phyloP scores from a whole-genome alignment of 306 rosid species.

The Erythrophleum fordii region DNA sequence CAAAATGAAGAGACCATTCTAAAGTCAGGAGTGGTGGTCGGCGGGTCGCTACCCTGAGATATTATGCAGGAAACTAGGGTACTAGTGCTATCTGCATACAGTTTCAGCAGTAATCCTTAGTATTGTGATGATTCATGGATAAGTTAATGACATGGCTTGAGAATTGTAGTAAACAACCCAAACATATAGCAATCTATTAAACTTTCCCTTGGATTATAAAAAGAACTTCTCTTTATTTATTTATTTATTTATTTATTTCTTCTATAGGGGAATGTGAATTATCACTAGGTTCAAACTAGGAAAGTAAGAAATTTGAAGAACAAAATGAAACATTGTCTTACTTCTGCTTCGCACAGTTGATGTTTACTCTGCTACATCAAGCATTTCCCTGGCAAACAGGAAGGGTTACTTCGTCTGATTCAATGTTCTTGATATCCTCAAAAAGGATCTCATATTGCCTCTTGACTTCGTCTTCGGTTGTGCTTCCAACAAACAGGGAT shows the following conservation, averaged over 20 bases:
- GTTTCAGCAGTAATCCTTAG: not conserved
- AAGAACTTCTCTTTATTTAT: not conserved
- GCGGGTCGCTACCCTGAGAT: not conserved
- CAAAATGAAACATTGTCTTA: conserved; percentile 31
- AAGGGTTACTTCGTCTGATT: conserved; percentile 67
- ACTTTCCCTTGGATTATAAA: not conserved
- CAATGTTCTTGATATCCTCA: conserved; percentile 65
- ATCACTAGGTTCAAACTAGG: not conserved
- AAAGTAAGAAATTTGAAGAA: not conserved
- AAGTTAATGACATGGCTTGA: not conserved
- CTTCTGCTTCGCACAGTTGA: conserved; percentile 48
- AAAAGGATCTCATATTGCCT: conserved; percentile 62
- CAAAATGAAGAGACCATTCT: not conserved
- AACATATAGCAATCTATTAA: not conserved
- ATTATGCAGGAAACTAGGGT: not conserved
- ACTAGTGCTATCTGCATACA: conserved; percentile 20
- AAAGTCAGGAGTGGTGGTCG: not conserved
- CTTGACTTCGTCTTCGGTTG: conserved; percentile 71
- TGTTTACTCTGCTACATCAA: conserved; percentile 37
- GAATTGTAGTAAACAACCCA: not conserved
- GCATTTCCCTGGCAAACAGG: conserved; percentile 47
- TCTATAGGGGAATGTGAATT: not conserved
- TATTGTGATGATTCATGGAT: not conserved
- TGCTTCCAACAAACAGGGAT: conserved; percentile 65
- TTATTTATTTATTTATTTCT: not conserved